Base-by-base conservation (phyloP, 192 early-diverging fungal species). In the Piromyces finnis region DNA sequence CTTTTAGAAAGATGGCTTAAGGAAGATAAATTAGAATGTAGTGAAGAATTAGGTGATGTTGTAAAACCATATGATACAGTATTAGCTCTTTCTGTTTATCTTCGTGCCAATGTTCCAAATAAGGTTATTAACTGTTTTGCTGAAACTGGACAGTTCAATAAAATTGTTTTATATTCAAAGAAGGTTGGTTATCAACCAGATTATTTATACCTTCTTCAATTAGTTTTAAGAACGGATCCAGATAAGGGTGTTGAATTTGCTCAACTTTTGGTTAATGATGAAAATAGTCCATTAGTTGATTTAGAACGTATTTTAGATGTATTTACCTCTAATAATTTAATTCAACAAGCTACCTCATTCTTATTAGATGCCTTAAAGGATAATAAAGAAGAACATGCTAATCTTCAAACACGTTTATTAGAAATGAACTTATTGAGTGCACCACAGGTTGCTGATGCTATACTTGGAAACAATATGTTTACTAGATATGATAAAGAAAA, bases 401-500 rank as follows among this genome's bases (percentile, higher is more conserved):
- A 92, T 51, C 87, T 99, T 29, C 97, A 99, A 85, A 99, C 97
- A 16, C 91, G 93, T 78, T 87, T 98, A 79, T 89, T 99, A 29
- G 97, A 99, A 87, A 97, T 98, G 93, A 99, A 99, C 85, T 88
- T 99, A 78, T 85, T 98, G 59, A 94, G 98, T 82, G 94, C 95
- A 26, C 97, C 97, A 32, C 97, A 98, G 82, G 97, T 99, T 27
- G 97, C 97, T 22, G 97, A 99, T 85, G 97, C 97, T 78, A 99
- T 99, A 82, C 84, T 99, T 29, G 93, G 96, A 59, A 97, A 97
- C 84, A 89, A 94, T 82, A 94, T 97, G 92, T 95, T 99, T 84
- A 93, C 92, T 29, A 94, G 97, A 83, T 99, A 98, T 85, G 97
- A 99, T 84, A 91, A 94, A 18, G 89, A 93, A 15, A 92, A 95